Percentiles rank a stretch among this genome's conserved stretches.
Conservation (phyloP, 306 rosid species). For the Canavalia ensiformis region DNA sequence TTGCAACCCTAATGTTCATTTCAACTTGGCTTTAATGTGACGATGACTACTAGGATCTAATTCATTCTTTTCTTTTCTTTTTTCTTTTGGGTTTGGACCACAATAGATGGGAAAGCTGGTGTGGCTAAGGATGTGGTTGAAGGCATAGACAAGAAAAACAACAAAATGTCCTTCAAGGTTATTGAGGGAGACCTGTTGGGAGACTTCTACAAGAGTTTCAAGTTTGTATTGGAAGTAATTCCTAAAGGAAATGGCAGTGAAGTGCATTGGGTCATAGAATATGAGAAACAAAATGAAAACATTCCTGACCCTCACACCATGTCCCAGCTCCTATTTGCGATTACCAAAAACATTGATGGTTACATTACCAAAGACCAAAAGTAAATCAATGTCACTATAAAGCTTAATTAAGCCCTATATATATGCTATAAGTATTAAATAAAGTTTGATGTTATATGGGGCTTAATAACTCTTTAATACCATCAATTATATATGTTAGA, state of each 20-base stretch:
- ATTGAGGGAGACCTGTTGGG: constrained; percentile 47
- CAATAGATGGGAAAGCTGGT: constrained; percentile 51
- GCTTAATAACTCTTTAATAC: too few relatives aligned
- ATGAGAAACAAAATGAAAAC: constrained; percentile 54
- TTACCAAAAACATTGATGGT: constrained; percentile 46
- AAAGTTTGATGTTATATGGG: too few relatives aligned
- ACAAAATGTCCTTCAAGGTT: constrained; percentile 45
- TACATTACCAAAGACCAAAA: constrained; percentile 28
- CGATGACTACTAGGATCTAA: neutral
- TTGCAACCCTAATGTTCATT: neutral
- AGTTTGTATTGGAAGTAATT: neutral
- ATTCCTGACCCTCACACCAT: constrained; percentile 54
- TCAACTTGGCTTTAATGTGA: neutral
- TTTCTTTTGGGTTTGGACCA: neutral
- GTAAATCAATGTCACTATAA: neutral
- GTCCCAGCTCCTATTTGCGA: constrained; percentile 20
- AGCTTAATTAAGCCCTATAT: too few relatives aligned
- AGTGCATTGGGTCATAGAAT: constrained; percentile 54
- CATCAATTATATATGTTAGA: too few relatives aligned
- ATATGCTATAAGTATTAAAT: too few relatives aligned
- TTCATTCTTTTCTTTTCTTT: too few relatives aligned
- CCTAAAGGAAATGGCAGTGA: constrained; percentile 53
- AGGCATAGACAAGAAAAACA: constrained; percentile 51
- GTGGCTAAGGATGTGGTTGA: constrained; percentile 54
- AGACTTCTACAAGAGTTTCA: constrained; percentile 49